phyloP scores from a whole-genome alignment of 2,329 filamentous ascomycete species.

The Penicillium sp. region DNA sequence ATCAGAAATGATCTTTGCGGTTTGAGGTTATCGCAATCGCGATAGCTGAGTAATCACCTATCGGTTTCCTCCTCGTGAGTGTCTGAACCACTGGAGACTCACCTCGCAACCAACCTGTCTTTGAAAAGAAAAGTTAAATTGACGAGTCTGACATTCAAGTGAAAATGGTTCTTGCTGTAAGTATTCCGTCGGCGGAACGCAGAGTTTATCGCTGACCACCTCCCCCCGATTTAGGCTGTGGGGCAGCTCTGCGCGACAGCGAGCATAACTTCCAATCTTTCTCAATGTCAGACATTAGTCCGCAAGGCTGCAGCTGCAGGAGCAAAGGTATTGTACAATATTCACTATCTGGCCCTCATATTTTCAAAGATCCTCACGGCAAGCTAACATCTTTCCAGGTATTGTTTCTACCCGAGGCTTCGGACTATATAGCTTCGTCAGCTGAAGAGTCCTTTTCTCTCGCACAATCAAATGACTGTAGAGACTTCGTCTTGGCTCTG shows the following conservation, averaged over 20 bases:
- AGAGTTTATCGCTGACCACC: slow-evolving; percentile 7
- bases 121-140: not conserved
- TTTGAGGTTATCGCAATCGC: slow-evolving; percentile 24
- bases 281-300: slow-evolving; percentile 71
- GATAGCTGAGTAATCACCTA: slow-evolving; percentile 23
- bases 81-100: not conserved
- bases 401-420: slow-evolving; percentile 88
- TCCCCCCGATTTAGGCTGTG: slow-evolving; percentile 61
- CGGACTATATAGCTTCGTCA: slow-evolving; percentile 77
- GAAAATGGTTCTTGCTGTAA: slow-evolving; percentile 32
- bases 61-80: slow-evolving; percentile 1
- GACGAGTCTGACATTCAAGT: not conserved
- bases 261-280: slow-evolving; percentile 73
- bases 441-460: slow-evolving; percentile 68
- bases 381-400: slow-evolving; percentile 47
- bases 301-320: slow-evolving; percentile 70
- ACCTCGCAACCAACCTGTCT: not conserved
- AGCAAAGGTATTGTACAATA: slow-evolving; percentile 61
- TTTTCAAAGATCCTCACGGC: not conserved
- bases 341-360: not conserved
- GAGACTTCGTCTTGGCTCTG: slow-evolving; percentile 74
- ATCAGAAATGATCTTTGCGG: slow-evolving; percentile 22
- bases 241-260: slow-evolving; percentile 87
- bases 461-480: slow-evolving; percentile 63
- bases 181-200: slow-evolving; percentile 1